Base-by-base conservation (phyloP, 1,284 basidiomycete genomes). In the Microbotryomycetes sp. region DNA sequence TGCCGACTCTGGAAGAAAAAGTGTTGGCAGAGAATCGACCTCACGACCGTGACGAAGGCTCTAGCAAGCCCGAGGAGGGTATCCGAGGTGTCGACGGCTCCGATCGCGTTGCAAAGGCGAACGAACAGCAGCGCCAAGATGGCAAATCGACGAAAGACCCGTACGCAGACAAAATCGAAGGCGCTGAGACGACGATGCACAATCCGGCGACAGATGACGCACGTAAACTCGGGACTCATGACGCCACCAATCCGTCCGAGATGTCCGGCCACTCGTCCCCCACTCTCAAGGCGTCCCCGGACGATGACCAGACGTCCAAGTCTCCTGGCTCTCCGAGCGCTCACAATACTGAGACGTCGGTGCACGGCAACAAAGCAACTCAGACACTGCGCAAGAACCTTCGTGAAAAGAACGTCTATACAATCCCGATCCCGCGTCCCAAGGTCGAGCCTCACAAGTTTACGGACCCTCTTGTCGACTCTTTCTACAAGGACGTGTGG, bases 401-500 rank as follows among this genome's bases (percentile, higher is more conserved):
- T 4, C 59, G 60, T 50, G 64, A 66, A 35, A 57, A 56, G 64
- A 64, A 31, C 47, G 64, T 59, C 13, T 85, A 83, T 81, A 79
- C 81, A 15, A 75, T 89, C 62, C 83, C 84, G 0, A 85, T 82
- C 0, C 80, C 82, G 1, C 81, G 83, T 29, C 89, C 90, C 1
- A 76, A 80, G 31, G 82, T 93, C 55, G 85, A 89, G 69, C 83
- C 86, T 0, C 76, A 88, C 65, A 83, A 82, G 18, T 91, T 97
- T 70, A 85, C 88, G 64, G 92, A 97, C 75, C 92, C 92, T 15
- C 79, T 96, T 28, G 83, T 80, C 68, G 88, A 91, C 63, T 77
- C 75, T 51, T 96, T 96, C 74, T 96, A 89, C 88, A 87, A 87
- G 72, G 81, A 88, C 64, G 81, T 89, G 49, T 97, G 93, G 92